Evolutionary conservation across 2,329 filamentous ascomycete genomes (phyloP), one percentile per base, ranked within the genome.

Genomic region (Tolypocladium sp.): DNA sequence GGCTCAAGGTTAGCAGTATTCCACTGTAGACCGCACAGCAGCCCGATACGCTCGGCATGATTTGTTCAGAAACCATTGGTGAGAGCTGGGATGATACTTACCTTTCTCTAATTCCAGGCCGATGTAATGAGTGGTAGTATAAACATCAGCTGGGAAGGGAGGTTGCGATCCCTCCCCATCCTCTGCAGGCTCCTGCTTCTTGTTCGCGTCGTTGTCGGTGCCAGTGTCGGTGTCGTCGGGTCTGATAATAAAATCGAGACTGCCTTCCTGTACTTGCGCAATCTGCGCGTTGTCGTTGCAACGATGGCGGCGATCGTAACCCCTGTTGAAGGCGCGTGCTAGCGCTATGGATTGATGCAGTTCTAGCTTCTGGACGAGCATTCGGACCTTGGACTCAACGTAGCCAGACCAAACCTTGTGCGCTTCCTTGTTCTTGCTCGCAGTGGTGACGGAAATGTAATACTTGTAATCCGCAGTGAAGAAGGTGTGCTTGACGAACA

Each of bases 401-500:
- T 93, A 86, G 44, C 94, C 94, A 22, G 90, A 91, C 91, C 93
- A 97, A 2, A 88, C 82, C 58, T 91, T 87, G 69, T 96, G 90
- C 1, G 89, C 86, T 66, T 96, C 91, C 70, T 92, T 92, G 38
- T 86, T 89, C 61, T 84, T 89, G 71, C 91, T 92, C 1, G 91
- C 88, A 20, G 91, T 86, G 55, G 92, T 88, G 59, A 99, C 88
- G 57, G 89, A 91, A 58, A 99, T 85, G 71, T 97, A 99, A 72
- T 97, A 97, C 73, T 95, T 96, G 79, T 96, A 96, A 63, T 89
- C 92, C 44, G 85, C 74, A 0, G 92, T 96, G 75, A 99, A 99
- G 74, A 99, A 99, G 0, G 87, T 90, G 73, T 97, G 93, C 67
- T 92, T 92, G 53, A 83, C 79, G 71, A 99, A 97, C 1, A 99